Evolutionary conservation across 208 protist genomes (phyloP).

Genomic region (Leishmania gerbilli): DNA sequence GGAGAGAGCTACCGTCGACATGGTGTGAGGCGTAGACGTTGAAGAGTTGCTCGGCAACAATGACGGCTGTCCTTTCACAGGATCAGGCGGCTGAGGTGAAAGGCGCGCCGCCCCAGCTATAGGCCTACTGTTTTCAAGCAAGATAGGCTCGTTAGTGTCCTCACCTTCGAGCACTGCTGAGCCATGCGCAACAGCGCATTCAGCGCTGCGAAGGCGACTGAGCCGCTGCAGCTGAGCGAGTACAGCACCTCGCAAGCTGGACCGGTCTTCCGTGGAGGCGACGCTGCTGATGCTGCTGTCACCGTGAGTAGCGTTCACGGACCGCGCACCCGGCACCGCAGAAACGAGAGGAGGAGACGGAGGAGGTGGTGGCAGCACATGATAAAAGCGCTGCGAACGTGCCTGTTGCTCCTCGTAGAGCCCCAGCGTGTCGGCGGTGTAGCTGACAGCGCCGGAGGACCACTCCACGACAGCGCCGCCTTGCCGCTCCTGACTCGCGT

Average conservation of each 20-base stretch:
- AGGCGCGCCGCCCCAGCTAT: neutral
- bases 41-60: neutral
- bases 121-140: neutral
- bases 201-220: neutral
- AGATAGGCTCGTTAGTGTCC: neutral
- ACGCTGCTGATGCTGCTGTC: neutral
- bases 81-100: neutral
- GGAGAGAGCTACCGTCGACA: neutral
- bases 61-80: neutral
- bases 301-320: neutral
- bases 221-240: conserved; percentile 56
- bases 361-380: conserved; percentile 27
- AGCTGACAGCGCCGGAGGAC: conserved; percentile 51
- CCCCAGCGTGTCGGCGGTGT: conserved; percentile 61
- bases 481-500: neutral
- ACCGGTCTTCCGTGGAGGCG: conserved; percentile 12
- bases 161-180: neutral
- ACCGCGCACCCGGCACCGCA: neutral
- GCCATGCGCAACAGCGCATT: neutral
- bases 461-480: conserved; percentile 67
- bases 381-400: conserved; percentile 46
- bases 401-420: conserved; percentile 60
- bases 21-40: neutral
- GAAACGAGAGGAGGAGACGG: neutral
- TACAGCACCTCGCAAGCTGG: conserved; percentile 43